A percentile compares a stretch with the other conserved stretches of the same genome.
phyloP scores from a whole-genome alignment of 2,329 filamentous ascomycete species.

The Fusarium equiseti region DNA sequence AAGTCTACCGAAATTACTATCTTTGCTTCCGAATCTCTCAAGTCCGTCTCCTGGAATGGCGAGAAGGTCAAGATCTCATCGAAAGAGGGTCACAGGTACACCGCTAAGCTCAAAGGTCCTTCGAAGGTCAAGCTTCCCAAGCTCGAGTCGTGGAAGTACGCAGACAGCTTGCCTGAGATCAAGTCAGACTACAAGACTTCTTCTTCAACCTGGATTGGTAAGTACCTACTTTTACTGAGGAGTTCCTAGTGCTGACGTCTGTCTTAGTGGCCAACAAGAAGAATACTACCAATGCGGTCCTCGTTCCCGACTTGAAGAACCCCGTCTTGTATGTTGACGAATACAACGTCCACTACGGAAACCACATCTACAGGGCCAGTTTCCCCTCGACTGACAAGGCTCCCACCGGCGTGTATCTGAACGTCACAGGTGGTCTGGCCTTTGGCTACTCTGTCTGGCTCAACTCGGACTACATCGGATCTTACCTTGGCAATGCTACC shows the following conservation, averaged over 20 bases:
- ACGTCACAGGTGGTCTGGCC: constrained; percentile 65
- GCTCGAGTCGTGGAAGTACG: constrained; percentile 60
- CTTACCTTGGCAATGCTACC: constrained; percentile 63
- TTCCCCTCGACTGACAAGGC: constrained; percentile 56
- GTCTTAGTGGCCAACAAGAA: constrained; percentile 59
- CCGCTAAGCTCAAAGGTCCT: constrained; percentile 46
- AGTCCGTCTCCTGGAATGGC: constrained; percentile 65
- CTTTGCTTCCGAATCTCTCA: constrained; percentile 60
- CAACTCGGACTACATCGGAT: constrained; percentile 68
- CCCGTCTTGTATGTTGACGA: constrained; percentile 69
- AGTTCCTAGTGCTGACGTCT: not conserved
- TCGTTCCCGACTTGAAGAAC: constrained; percentile 60
- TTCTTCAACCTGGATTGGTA: constrained; percentile 58
- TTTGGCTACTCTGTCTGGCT: constrained; percentile 70
- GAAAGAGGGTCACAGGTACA: constrained; percentile 46
- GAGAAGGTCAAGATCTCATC: constrained; percentile 47
- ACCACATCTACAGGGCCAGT: constrained; percentile 66
- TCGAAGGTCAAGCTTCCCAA: constrained; percentile 54
- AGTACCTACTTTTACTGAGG: accelerated
- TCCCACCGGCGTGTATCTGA: constrained; percentile 60
- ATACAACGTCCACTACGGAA: constrained; percentile 66
- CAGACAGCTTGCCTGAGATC: constrained; percentile 63
- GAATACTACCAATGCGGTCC: constrained; percentile 60
- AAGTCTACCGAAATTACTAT: constrained; percentile 58
- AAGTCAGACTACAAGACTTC: constrained; percentile 57